Evolutionary conservation across 2,329 filamentous ascomycete species (phyloP), one percentile per base, ranked within the genome.

Genomic region (Talaromyces funiculosus): DNA sequence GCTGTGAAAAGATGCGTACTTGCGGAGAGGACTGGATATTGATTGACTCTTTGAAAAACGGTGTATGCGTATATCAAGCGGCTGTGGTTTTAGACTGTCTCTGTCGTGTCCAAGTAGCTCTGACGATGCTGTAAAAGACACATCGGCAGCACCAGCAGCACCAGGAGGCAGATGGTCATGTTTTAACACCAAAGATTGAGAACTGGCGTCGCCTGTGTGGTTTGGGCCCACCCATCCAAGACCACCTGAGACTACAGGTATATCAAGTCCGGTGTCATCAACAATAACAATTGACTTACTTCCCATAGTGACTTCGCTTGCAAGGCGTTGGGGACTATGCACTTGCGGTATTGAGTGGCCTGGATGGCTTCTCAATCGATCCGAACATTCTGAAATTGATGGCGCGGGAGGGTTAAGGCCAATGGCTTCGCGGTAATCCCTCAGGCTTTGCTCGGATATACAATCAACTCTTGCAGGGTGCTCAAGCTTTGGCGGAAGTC

Each of bases 211-310:
- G 40, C 53, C 60, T 14, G 54, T 26, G 5, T 62, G 31, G 33
- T 37, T 38, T 42, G 18, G 35, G 14, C 51, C 37, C 20, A 61
- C 8, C 64, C 31, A 63, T 53, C 35, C 59, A 14, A 76, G 62
- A 4, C 70, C 76, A 7, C 76, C 76, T 10, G 76, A 72, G 71
- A 76, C 77, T 4, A 71, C 58, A n/a, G 74, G 72, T 33, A 71
- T 64, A 38, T 73, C 67, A 8, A 73, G 66, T 7, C 76, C 76
- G 33, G 83, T 85, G 64, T 83, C 83, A 66, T 95, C 90, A 37
- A 96, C 86, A 68, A 96, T 95, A 59, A 96, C 82, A 65, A 96
- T 95, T 0, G 91, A 96, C 69, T 92, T 88, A 78, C 90, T 96
- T n/a, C 90, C 90, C 10, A 82, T 81, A 0, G 91, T 94, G 47